Evolutionary conservation across 306 rosid species (phyloP).

Genomic region (Lathyrus sativus): DNA sequence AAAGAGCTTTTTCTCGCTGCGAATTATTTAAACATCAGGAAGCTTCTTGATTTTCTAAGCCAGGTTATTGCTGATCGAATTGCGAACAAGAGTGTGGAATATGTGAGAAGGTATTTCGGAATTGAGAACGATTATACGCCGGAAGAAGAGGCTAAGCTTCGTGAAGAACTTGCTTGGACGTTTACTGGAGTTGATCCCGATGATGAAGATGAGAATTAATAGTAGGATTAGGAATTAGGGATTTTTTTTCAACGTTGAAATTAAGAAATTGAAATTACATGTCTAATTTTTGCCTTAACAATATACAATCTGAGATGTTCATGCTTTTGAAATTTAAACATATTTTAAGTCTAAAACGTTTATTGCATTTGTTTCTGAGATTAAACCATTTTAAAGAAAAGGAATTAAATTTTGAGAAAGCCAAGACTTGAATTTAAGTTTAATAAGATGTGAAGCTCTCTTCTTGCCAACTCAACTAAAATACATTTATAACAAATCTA

Average conservation of each 20-base stretch:
- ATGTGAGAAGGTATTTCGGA: conserved; percentile 35
- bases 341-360: too few relatives aligned
- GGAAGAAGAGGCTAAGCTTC: conserved; percentile 37
- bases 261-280: background rate
- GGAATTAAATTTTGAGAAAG: too few relatives aligned
- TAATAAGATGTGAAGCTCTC: too few relatives aligned
- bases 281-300: too few relatives aligned
- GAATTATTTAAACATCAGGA: conserved; percentile 32
- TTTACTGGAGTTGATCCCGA: conserved; percentile 41
- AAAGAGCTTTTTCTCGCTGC: conserved; percentile 38
- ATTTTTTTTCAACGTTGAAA: background rate
- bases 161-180: conserved; percentile 35
- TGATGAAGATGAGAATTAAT: background rate
- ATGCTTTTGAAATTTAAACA: too few relatives aligned
- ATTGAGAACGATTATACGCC: conserved; percentile 38
- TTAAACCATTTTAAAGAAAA: too few relatives aligned
- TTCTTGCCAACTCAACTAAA: too few relatives aligned
- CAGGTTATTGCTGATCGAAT: conserved; percentile 38
- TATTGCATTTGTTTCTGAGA: too few relatives aligned
- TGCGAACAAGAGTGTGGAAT: conserved; percentile 44
- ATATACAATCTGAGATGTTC: too few relatives aligned
- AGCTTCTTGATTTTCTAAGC: conserved; percentile 12
- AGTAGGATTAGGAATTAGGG: background rate
- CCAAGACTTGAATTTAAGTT: too few relatives aligned
- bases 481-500: too few relatives aligned